phyloP scores from a whole-genome alignment of 805 yeast genomes.

The Lachancea mirantina region DNA sequence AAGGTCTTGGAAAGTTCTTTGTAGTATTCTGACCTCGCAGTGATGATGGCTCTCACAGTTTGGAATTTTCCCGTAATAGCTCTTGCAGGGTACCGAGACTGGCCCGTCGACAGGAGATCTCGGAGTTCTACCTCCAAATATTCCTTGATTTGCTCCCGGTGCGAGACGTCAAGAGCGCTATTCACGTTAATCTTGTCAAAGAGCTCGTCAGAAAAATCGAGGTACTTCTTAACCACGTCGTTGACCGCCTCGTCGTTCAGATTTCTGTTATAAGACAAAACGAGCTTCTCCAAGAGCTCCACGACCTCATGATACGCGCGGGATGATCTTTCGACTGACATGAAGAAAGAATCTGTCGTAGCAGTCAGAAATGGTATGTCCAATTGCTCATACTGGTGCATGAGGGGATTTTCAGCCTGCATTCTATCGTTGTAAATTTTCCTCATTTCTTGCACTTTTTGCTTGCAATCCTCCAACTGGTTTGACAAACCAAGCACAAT shows the following conservation, averaged over 20 bases:
- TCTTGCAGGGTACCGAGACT: constrained; percentile 18
- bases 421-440: constrained; percentile 15
- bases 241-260: constrained; percentile 86
- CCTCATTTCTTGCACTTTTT: constrained; percentile 16
- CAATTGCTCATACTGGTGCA: constrained; percentile 19
- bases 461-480: constrained; percentile 14
- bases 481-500: constrained; percentile 8
- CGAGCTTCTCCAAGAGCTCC: constrained; percentile 41
- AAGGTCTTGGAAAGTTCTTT: constrained; percentile 17
- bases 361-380: constrained; percentile 11
- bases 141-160: constrained; percentile 18
- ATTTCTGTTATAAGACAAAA: constrained; percentile 64
- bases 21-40: constrained; percentile 20
- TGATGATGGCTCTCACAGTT: constrained; percentile 21
- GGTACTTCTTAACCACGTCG: constrained; percentile 50
- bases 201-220: constrained; percentile 31
- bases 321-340: constrained; percentile 17
- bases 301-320: constrained; percentile 19
- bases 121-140: constrained; percentile 27
- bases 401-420: constrained; percentile 17
- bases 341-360: constrained; percentile 11
- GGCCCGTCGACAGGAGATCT: constrained; percentile 16
- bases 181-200: constrained; percentile 17
- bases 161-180: constrained; percentile 18
- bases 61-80: constrained; percentile 23